Conservation (phyloP, 441 rosid species). For the Euphorbia corollata region DNA sequence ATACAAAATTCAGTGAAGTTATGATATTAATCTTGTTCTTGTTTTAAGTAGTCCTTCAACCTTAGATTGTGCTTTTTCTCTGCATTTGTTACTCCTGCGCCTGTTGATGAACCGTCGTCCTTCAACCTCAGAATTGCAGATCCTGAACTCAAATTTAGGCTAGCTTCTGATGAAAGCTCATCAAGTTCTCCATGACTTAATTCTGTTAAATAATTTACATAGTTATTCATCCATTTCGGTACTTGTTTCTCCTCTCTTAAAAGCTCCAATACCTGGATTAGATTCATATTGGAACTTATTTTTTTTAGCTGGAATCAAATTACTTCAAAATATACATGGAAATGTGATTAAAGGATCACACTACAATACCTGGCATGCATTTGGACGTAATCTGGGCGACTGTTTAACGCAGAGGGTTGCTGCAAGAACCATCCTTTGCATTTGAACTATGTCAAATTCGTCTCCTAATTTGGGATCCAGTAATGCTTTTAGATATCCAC, state of each 20-base stretch:
- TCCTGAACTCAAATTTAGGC: constrained; percentile 35
- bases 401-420: constrained; percentile 58
- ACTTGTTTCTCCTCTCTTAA: constrained; percentile 23
- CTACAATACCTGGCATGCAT: constrained; percentile 49
- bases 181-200: constrained; percentile 38
- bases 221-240: constrained; percentile 19
- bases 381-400: constrained; percentile 67
- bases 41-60: constrained; percentile 34
- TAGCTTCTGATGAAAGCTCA: constrained; percentile 45
- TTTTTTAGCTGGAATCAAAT: not conserved
- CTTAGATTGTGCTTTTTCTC: constrained; percentile 19
- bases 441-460: constrained; percentile 34
- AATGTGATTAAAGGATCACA: too few species aligned
- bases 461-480: constrained; percentile 50
- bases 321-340: too few species aligned
- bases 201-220: constrained; percentile 23
- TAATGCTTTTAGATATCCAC: constrained; percentile 40
- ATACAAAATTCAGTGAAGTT: not conserved
- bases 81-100: constrained; percentile 24
- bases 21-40: constrained; percentile 29
- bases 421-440: constrained; percentile 65
- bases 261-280: constrained; percentile 47
- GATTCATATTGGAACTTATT: not conserved
- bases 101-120: constrained; percentile 13
- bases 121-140: constrained; percentile 46